Conservation (phyloP, 2,329 filamentous ascomycete genomes). For the Canariomyces notabilis region DNA sequence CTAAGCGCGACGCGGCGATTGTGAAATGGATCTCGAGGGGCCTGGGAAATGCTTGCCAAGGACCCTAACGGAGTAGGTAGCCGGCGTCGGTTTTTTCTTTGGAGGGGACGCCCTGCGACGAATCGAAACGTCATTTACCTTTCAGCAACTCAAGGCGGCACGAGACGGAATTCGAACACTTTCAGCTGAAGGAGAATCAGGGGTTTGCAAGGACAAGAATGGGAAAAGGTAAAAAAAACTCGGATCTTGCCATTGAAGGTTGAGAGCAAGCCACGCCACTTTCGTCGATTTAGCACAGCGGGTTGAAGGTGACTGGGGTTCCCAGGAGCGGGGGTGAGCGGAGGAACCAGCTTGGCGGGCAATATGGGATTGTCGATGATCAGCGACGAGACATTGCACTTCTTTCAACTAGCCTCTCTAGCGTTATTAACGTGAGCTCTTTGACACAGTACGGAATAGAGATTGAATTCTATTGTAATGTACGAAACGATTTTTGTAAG, state of each 20-base stretch:
- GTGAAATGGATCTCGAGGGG: not conserved
- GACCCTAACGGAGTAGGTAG: no score
- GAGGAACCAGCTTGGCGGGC: conserved; percentile 8
- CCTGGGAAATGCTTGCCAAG: not conserved
- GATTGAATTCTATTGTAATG: no score
- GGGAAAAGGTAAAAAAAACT: not conserved
- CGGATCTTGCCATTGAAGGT: not conserved
- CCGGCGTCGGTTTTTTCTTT: no score
- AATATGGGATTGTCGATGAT: conserved; percentile 3
- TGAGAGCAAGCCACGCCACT: not conserved
- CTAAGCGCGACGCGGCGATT: not conserved
- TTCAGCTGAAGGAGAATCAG: not conserved
- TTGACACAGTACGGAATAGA: no score
- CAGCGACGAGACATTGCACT: conserved; percentile 1
- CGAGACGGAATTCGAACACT: not conserved
- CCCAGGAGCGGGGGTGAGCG: conserved; percentile 2
- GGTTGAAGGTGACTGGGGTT: not conserved
- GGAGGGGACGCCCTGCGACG: not conserved
- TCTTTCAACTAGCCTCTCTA: no score
- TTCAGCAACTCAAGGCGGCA: not conserved
- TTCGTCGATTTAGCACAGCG: not conserved
- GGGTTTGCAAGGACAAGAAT: not conserved
- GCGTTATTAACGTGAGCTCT: no score
- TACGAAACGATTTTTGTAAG: no score
- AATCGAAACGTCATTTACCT: conserved; percentile 5